phyloP scores from a whole-genome alignment of 1,284 basidiomycete genomes.

The Schizophyllum amplum region DNA sequence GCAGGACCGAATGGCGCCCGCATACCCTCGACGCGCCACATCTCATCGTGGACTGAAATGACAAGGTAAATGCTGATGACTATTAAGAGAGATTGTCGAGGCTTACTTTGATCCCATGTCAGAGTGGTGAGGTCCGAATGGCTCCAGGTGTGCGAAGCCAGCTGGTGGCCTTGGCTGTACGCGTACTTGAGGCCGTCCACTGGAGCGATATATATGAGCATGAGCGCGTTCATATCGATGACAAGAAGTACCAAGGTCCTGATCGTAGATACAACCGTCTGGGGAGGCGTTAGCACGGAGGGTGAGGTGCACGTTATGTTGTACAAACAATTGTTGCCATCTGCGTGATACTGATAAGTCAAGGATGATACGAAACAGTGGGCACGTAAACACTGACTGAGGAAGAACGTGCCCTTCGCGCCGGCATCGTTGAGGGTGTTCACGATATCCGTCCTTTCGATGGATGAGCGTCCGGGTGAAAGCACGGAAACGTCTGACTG shows the following conservation, averaged over 20 bases:
- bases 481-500: slow-evolving; percentile 13
- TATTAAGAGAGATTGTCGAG: background rate
- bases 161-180: slow-evolving; percentile 35
- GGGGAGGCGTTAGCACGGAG: slow-evolving; percentile 16
- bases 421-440: slow-evolving; percentile 28
- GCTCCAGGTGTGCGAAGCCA: slow-evolving; percentile 49
- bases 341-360: slow-evolving; percentile 10
- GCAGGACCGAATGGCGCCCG: background rate
- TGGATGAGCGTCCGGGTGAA: background rate
- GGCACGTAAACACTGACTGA: slow-evolving; percentile 29
- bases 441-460: slow-evolving; percentile 28
- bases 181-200: slow-evolving; percentile 23
- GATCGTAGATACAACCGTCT: slow-evolving; percentile 47
- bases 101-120: slow-evolving; percentile 30
- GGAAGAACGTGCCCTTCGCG: slow-evolving; percentile 47
- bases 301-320: background rate
- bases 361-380: slow-evolving; percentile 1
- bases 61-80: background rate
- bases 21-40: slow-evolving; percentile 36
- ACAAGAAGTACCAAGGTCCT: slow-evolving; percentile 15
- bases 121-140: slow-evolving; percentile 39
- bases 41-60: slow-evolving; percentile 24
- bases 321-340: slow-evolving; percentile 30
- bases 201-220: background rate
- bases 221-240: background rate